These are phyloP conservation scores for Plasmodium yoelii DNA, from an alignment of 169 alveolate species.

Conservation along the genomic window DNA sequence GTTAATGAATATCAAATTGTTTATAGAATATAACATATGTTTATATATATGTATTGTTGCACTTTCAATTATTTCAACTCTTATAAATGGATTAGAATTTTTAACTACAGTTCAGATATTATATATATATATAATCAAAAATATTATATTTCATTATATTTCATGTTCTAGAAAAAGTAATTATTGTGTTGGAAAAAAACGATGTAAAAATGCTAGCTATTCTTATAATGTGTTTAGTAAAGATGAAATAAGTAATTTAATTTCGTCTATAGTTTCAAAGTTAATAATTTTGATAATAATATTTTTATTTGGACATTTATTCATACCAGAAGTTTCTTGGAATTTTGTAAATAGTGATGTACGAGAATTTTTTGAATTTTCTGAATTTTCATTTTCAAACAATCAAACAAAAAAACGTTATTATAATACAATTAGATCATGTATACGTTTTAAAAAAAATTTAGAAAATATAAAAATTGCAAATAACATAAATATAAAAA, in stretches of 20 bases:
- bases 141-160: slow-evolving; percentile 46
- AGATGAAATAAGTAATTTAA: slow-evolving; percentile 34
- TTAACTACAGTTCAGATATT: slow-evolving; percentile 52
- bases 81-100: slow-evolving; percentile 55
- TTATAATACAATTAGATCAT: slow-evolving; percentile 44
- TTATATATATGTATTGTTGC: slow-evolving; percentile 31
- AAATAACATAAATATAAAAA: slow-evolving; percentile 25
- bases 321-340: slow-evolving; percentile 63
- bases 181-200: slow-evolving; percentile 18
- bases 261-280: slow-evolving; percentile 40
- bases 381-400: slow-evolving; percentile 38
- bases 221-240: slow-evolving; percentile 28
- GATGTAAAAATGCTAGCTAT: slow-evolving; percentile 1
- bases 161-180: slow-evolving; percentile 63
- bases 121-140: slow-evolving; percentile 50
- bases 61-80: slow-evolving; percentile 42
- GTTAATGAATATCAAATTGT: slow-evolving; percentile 32
- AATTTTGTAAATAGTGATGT: slow-evolving; percentile 18
- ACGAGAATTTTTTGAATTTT: slow-evolving; percentile 38
- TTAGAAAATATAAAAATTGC: slow-evolving; percentile 51
- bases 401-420: slow-evolving; percentile 20
- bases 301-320: slow-evolving; percentile 68
- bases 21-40: slow-evolving; percentile 49
- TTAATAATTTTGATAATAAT: slow-evolving; percentile 17
- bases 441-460: slow-evolving; percentile 68